Conservation (phyloP, 495 filamentous ascomycete species). For the Geoglossum glabrum region DNA sequence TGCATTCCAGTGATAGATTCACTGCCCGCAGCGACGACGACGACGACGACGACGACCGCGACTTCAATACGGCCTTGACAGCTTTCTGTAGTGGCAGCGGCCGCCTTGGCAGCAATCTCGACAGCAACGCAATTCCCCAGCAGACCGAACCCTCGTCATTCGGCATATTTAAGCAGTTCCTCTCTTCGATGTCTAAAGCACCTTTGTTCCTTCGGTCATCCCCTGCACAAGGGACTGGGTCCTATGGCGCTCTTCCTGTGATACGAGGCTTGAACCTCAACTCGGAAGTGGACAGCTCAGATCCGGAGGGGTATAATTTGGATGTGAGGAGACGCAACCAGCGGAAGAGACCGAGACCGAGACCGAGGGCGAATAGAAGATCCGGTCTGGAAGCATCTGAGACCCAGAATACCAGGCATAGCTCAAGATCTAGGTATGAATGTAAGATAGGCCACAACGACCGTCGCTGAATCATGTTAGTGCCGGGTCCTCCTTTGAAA, state of each 20-base stretch:
- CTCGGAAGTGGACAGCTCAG: neutral
- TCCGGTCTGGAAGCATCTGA: neutral
- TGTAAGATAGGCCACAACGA: neutral
- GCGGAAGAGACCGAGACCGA: neutral
- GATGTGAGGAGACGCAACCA: neutral
- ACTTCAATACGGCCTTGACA: no score
- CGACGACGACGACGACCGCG: no score
- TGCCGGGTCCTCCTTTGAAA: neutral
- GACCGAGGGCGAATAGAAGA: neutral
- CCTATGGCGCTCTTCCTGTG: slow-evolving; percentile 34
- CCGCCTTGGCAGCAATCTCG: neutral
- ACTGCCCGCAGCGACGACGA: no score
- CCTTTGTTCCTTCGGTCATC: slow-evolving; percentile 37
- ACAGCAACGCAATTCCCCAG: neutral
- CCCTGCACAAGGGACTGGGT: slow-evolving; percentile 33
- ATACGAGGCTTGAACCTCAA: neutral
- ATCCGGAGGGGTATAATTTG: slow-evolving; percentile 3
- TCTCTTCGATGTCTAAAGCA: slow-evolving; percentile 1
- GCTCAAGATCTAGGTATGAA: neutral
- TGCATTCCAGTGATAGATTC: no score
- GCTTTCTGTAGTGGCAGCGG: no score
- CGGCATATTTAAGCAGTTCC: neutral
- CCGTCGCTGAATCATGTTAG: neutral
- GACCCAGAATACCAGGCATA: neutral
- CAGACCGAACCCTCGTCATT: neutral